These are phyloP conservation scores for Penicillium paxilli DNA, from an alignment of 495 filamentous ascomycete genomes.

Conservation along the genomic window DNA sequence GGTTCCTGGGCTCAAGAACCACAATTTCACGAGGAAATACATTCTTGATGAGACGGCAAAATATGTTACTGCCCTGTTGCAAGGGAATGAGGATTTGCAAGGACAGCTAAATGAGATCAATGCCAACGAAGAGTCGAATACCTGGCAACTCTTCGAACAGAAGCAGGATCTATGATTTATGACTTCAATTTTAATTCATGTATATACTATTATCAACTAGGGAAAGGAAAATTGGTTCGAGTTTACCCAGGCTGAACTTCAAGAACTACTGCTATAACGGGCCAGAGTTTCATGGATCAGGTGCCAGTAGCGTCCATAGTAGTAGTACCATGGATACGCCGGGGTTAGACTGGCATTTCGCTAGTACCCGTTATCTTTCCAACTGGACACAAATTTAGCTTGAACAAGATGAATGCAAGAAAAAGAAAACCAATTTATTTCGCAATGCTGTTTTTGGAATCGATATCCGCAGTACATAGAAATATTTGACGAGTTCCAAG, in stretches of 20 bases:
- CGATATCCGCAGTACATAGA: no score
- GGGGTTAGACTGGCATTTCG: no score
- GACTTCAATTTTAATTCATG: not conserved
- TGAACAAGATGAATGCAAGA: no score
- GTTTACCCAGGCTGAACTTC: not conserved
- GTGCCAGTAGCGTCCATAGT: no score
- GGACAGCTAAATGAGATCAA: constrained; percentile 8
- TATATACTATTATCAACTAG: not conserved
- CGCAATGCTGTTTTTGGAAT: no score
- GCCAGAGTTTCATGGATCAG: no score
- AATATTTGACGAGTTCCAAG: no score
- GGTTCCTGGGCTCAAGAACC: constrained; percentile 17
- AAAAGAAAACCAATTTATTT: no score
- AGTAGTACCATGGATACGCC: no score
- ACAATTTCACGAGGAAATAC: constrained; percentile 25
- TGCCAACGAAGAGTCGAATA: constrained; percentile 3
- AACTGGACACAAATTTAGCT: no score
- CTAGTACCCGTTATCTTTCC: no score
- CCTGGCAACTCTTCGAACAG: constrained; percentile 1
- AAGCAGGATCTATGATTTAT: not conserved
- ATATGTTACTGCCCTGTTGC: constrained; percentile 10
- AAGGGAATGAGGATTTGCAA: constrained; percentile 15
- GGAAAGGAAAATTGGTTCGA: not conserved
- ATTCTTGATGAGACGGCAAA: constrained; percentile 18
- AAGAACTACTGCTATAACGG: no score